A percentile compares a stretch with the other conserved stretches of the same genome.
phyloP scores from a whole-genome alignment of 306 rosid genomes.

The Leucaena leucocephala region DNA sequence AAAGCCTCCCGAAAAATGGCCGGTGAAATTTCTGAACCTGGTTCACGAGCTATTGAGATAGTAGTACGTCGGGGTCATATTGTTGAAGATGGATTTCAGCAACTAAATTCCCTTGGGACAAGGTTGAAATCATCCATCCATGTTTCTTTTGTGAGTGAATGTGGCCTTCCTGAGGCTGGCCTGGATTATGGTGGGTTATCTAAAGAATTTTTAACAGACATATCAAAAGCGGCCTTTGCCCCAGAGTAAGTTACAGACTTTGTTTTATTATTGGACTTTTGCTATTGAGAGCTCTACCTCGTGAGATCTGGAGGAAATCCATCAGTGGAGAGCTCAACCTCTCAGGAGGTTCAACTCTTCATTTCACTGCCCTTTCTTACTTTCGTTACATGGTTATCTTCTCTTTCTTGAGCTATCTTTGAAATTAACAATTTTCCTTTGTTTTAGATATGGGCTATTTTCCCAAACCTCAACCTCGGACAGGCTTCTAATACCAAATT shows the following conservation, averaged over 20 bases:
- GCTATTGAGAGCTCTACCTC: background rate
- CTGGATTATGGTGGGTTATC: constrained; percentile 98
- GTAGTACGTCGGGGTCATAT: constrained; percentile 83
- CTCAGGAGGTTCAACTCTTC: background rate
- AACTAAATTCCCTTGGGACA: constrained; percentile 85
- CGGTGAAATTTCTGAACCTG: constrained; percentile 86
- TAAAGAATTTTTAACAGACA: constrained; percentile 90
- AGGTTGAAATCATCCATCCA: constrained; percentile 88
- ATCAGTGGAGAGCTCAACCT: background rate
- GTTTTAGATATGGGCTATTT: constrained; percentile 78
- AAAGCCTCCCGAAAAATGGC: constrained; percentile 94
- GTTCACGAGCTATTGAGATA: constrained; percentile 78
- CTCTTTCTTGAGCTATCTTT: constrained; percentile 32
- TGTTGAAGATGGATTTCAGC: constrained; percentile 95
- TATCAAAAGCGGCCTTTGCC: constrained; percentile 86
- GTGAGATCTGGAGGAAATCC: background rate
- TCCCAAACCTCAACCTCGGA: constrained; percentile 89
- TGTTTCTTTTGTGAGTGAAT: constrained; percentile 96
- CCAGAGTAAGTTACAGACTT: constrained; percentile 74
- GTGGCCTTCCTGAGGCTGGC: constrained; percentile 98
- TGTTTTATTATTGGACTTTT: constrained; percentile 14
- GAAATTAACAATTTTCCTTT: constrained; percentile 36
- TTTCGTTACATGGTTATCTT: constrained; percentile 35
- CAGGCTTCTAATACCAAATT: constrained; percentile 79
- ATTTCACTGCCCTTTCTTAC: constrained; percentile 1